Base-by-base conservation (phyloP, 108 stramenopile species). In the Mayamaea pseudoterrestris region DNA sequence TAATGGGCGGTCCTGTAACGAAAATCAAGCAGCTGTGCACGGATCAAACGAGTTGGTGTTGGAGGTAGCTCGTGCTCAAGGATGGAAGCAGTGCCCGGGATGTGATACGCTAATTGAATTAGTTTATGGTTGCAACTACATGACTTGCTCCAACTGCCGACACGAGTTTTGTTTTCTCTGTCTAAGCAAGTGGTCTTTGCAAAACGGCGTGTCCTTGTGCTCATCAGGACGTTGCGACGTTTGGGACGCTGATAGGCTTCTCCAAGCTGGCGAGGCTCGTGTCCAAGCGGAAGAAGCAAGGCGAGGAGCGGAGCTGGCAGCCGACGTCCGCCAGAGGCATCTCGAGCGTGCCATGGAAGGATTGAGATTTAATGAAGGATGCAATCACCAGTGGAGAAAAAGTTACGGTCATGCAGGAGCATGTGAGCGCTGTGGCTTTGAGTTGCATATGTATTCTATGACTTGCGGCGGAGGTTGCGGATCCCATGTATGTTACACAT, bases 401-500 rank as follows among this genome's bases (percentile, higher is more conserved):
- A 31, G 48, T 3, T 21, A 45, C 26, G 66, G 66, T 5, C 36
- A 60, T 30, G 30, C 35, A 24, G 69, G 74, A 27, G 41, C 59
- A 21, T 76, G 74, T 44, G 44, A 53, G 28, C 41, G 52, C 21
- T 76, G 74, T 43, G 37, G 29, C 11, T 76, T 50, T 30, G 17
- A 28, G 2, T 35, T 76, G 24, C 46, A 32, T 18, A 46, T 42
- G 18, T 76, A 76, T 53, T 69, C 69, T 30, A 76, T 76, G 74
- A 36, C 35, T 23, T 76, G 74, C 47, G 25, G 29, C 28, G 60
- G 63, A 18, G 69, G 53, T 39, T 76, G 74, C 35, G 66, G 53
- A 30, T 50, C 66, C 13, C 68, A 66, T 9, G 74, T 76, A 23
- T 76, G 74, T 53, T 76, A 68, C 69, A 71, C 74, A 17, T 76